phyloP scores from a whole-genome alignment of 129 eudicot genomes.

The Daucus carota region DH1_v3.0 NC_030382.2:44460501-44461000 shows the following conservation, averaged over 20 bases:
- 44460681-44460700: conserved; percentile 94
- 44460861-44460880: conserved; percentile 85
- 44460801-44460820: background rate
- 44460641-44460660: conserved; percentile 97
- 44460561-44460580: conserved; percentile 97
- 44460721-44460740: conserved; percentile 12
- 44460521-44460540: background rate
- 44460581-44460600: conserved; percentile 69
- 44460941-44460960: conserved; percentile 85
- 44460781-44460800: background rate
- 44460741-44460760: background rate
- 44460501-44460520: background rate
- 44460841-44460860: conserved; percentile 78
- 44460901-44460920: conserved; percentile 83
- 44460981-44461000: background rate
- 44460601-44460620: conserved; percentile 84
- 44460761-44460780: background rate
- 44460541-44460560: conserved; percentile 38
- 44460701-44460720: conserved; percentile 39
- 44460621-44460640: conserved; percentile 78
- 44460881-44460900: conserved; percentile 98
- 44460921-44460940: conserved; percentile 93
- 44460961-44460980: background rate
- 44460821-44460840: background rate
- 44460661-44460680: conserved; percentile 95